Evolutionary conservation across 305 asterid species (phyloP), one percentile per base, ranked within the genome.

Genomic region (Fraxinus nigra): DNA sequence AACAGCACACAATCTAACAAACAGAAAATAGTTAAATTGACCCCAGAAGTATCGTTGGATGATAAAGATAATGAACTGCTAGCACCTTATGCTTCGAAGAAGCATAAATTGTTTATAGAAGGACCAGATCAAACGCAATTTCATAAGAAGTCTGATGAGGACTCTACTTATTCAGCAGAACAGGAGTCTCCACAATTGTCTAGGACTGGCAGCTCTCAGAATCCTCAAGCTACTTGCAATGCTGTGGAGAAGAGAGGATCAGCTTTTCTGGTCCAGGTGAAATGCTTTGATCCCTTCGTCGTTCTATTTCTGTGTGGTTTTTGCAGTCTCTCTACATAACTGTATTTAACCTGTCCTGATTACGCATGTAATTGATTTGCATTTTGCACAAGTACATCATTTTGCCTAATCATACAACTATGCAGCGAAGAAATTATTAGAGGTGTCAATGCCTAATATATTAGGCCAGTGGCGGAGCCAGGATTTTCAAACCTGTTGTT

Each of bases 231-330:
- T 78, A 78, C 91, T 76, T 80, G 85, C 67, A 83, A 84, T 79
- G 87, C 86, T 75, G 93, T 78, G 76, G 94, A 88, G 88, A 86
- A 85, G 59, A 93, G 85, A 84, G 99, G 99, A 84, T 86, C 97
- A 51, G 89, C 87, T 78, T 96, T 93, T 88, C 97, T 91, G 70
- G 40, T 79, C 83, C 94, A 94, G 99, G 99, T 96, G 89, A 89
- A 18, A 35, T 70, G 76, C 35, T 79, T 82, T 30, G 59, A 30
- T 20, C 63, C 18, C 7, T 76, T 54, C 43, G n/a, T 28, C 3
- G 46, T 30, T 43, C 48, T 40, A 69, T 24, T 63, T 63, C 33
- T 22, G 28, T 63, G 32, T 22, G 16, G 72, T 56, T 3, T 61
- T 8, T 63, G n/a, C 33, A 9, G 33, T 2, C 5, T 63, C 16